phyloP scores from a whole-genome alignment of 176 grass and related monocot species.

The Musa itinerans region DNA sequence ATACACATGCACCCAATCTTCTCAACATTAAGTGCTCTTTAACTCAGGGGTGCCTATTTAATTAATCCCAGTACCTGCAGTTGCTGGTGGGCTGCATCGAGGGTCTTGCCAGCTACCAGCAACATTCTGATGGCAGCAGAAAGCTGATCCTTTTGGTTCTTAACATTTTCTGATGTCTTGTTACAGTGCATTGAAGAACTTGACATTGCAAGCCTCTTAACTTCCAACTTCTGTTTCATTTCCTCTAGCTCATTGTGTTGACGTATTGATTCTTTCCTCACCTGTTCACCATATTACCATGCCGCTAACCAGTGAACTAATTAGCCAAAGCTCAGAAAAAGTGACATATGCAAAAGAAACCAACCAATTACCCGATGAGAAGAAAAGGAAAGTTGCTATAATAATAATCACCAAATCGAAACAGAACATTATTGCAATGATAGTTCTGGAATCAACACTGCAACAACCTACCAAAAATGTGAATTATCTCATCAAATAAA shows the following conservation, averaged over 20 bases:
- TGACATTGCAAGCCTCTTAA: conserved; percentile 27
- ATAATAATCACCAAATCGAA: background rate
- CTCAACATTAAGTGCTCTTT: background rate
- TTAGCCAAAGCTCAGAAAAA: background rate
- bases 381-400: background rate
- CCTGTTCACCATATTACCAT: conserved; percentile 20
- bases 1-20: background rate
- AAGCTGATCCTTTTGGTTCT: conserved; percentile 40
- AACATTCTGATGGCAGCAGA: conserved; percentile 48
- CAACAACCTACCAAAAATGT: background rate
- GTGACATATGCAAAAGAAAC: background rate
- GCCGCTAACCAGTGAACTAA: background rate
- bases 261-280: conserved; percentile 35
- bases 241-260: conserved; percentile 58
- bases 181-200: conserved; percentile 29
- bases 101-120: conserved; percentile 44
- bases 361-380: background rate
- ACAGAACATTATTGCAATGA: background rate
- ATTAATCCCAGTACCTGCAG: conserved; percentile 44
- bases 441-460: background rate
- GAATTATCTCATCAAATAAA: background rate
- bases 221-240: conserved; percentile 43
- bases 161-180: conserved; percentile 36
- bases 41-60: background rate
- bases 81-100: conserved; percentile 26